These are phyloP conservation scores for Huntiella decipiens DNA, from an alignment of 2,329 filamentous ascomycete species.

Conservation along the genomic window DNA sequence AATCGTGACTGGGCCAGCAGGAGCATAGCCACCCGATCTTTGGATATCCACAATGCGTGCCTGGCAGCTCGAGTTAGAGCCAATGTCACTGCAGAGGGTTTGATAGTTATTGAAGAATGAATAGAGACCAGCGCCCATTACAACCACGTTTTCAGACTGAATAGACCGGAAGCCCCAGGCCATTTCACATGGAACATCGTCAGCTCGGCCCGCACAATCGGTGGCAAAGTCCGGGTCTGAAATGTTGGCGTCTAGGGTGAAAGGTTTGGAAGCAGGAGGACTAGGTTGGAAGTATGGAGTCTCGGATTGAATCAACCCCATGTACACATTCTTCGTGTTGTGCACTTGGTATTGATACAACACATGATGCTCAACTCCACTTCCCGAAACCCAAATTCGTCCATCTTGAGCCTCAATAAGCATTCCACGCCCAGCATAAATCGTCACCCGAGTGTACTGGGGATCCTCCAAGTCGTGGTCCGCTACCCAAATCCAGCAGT, in stretches of 20 bases:
- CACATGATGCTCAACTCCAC: constrained; percentile 44
- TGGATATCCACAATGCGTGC: constrained; percentile 21
- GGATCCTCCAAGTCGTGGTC: constrained; percentile 37
- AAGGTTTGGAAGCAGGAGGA: constrained; percentile 39
- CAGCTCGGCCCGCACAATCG: constrained; percentile 22
- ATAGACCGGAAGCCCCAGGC: constrained; percentile 49
- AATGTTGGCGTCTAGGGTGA: constrained; percentile 24
- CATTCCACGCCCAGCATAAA: constrained; percentile 34
- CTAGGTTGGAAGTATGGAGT: constrained; percentile 54
- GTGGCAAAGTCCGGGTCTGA: constrained; percentile 33
- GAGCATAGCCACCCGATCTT: constrained; percentile 10
- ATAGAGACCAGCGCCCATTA: constrained; percentile 49
- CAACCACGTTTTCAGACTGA: constrained; percentile 31
- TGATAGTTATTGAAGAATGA: constrained; percentile 49
- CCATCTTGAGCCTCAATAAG: constrained; percentile 22
- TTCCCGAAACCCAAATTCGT: constrained; percentile 42
- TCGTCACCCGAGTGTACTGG: constrained; percentile 27
- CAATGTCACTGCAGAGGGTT: constrained; percentile 25
- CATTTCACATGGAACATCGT: constrained; percentile 27
- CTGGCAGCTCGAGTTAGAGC: constrained; percentile 27
- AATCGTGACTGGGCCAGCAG: constrained; percentile 17
- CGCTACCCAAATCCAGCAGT: constrained; percentile 28
- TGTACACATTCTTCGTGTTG: constrained; percentile 40
- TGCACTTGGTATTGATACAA: constrained; percentile 52
- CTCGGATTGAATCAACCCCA: constrained; percentile 49